A percentile compares a stretch with the other conserved stretches of the same genome.
Conservation (phyloP, 768 basidiomycete genomes). For the Russula sp. region DNA sequence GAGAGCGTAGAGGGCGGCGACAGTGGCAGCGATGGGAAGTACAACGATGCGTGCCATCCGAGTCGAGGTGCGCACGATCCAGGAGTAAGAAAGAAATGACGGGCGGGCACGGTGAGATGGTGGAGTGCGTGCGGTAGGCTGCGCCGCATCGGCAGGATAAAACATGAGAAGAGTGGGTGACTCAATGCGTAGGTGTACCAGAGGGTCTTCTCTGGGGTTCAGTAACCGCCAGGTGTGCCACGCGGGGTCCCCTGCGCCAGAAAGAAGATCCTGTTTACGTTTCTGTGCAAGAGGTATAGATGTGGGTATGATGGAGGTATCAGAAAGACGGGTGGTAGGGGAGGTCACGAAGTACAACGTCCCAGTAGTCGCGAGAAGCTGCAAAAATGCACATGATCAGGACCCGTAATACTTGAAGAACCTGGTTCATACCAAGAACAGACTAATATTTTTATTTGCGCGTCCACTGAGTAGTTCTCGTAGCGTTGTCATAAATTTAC, state of each 20-base stretch:
- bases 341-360: conserved; percentile 69
- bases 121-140: not conserved
- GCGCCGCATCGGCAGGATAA: conserved; percentile 32
- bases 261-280: conserved; percentile 17
- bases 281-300: conserved; percentile 14
- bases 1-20: conserved; percentile 62
- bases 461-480: conserved; percentile 54
- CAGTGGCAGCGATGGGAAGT: conserved; percentile 76
- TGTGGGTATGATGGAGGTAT: conserved; percentile 16
- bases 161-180: conserved; percentile 72
- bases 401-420: not conserved
- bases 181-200: conserved; percentile 76
- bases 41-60: conserved; percentile 80
- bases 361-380: conserved; percentile 74
- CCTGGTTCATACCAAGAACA: conserved; percentile 53
- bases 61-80: conserved; percentile 47
- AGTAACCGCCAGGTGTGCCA: conserved; percentile 70
- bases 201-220: conserved; percentile 56
- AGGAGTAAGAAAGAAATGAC: conserved; percentile 32
- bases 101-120: conserved; percentile 10
- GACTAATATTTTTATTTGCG: conserved; percentile 69
- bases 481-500: conserved; percentile 34
- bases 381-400: conserved; percentile 1
- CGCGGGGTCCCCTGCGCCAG: conserved; percentile 36
- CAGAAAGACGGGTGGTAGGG: conserved; percentile 31